A percentile compares a stretch with the other conserved stretches of the same genome.
Conservation (phyloP, 176 grass and related monocot genomes). For the Puccinellia tenuiflora region DNA sequence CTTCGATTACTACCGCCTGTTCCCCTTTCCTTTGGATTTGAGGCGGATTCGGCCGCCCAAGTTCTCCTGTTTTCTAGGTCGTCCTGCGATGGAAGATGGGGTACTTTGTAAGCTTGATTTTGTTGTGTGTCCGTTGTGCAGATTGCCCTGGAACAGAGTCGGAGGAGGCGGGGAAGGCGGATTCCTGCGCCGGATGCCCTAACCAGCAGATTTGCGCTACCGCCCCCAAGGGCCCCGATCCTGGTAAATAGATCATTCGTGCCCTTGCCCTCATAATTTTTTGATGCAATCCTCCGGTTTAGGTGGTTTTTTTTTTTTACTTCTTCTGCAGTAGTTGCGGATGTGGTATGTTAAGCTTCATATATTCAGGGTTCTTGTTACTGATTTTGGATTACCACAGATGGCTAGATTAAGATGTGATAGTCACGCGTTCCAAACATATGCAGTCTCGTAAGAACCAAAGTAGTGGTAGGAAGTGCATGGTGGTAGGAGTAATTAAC, state of each 20-base stretch:
- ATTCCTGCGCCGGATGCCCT: conserved; percentile 77
- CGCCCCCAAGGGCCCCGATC: conserved; percentile 82
- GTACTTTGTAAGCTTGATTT: not conserved
- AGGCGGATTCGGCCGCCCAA: not conserved
- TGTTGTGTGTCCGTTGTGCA: not conserved
- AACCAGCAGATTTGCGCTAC: conserved; percentile 93
- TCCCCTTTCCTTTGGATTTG: not conserved
- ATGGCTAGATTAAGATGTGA: not conserved
- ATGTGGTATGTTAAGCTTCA: not conserved
- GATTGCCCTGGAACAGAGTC: conserved; percentile 88
- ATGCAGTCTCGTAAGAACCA: not conserved
- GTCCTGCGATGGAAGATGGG: not conserved
- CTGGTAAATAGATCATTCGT: conserved; percentile 40
- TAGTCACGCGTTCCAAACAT: not conserved
- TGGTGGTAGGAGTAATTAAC: not conserved
- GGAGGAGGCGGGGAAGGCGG: conserved; percentile 76
- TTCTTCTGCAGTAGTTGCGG: not conserved
- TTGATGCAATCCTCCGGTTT: not conserved
- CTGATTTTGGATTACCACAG: not conserved
- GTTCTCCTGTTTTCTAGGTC: not conserved
- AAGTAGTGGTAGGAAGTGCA: not conserved
- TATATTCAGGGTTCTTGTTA: not conserved
- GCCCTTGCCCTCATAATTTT: not conserved
- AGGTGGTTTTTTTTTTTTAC: not conserved
- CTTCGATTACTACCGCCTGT: not conserved